Base-by-base conservation (phyloP, 2,329 filamentous ascomycete species). In the Diaporthe humulicola region DNA sequence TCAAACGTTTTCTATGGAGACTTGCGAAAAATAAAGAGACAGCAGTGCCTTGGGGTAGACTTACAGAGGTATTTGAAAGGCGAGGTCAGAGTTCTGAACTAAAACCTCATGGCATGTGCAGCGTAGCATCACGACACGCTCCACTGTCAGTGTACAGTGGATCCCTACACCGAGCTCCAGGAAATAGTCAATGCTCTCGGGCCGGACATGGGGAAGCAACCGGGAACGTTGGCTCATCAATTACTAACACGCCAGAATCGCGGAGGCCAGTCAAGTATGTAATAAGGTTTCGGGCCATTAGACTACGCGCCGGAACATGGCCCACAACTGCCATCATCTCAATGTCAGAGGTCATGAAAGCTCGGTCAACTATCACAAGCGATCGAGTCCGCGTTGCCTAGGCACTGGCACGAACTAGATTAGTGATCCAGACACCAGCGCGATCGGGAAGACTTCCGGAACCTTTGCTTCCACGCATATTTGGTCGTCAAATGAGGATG, bases 391-490 rank as follows among this genome's bases (percentile, higher is more conserved):
- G 14, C 15, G 14, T 30, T 42, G 38, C 58, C 38, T 30, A 45
- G 58, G 38, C 30, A 4, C 6, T 30, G 2, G 8, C 45, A 28
- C 22, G 2, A 19, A 38, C 2, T 9, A 67, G 22, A 38, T 1
- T 9, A 67, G 22, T 67, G 12, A 38, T 12, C 8, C 14, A 10
- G 22, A 38, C 9, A 14, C 30, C 22, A 25, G 28, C 42, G n/a
- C 45, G 61, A 8, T 67, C 64, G 64, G 64, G 7, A 67, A 52
- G 30, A 50, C 30, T 67, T 52, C 45, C 45, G 64, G 45, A n/a
- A 9, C 42, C 30, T 22, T 30, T 36, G 42, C 10, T 50, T 25
- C 30, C 28, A 50, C 7, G 12, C 42, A 36, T 14, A 17, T 17
- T 12, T n/a, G n/a, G 38, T 67, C 19, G 12, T 36, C 28, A 50